These are phyloP conservation scores for Glycine soja DNA, from an alignment of 306 rosid genomes.

Conservation along the genomic window DNA sequence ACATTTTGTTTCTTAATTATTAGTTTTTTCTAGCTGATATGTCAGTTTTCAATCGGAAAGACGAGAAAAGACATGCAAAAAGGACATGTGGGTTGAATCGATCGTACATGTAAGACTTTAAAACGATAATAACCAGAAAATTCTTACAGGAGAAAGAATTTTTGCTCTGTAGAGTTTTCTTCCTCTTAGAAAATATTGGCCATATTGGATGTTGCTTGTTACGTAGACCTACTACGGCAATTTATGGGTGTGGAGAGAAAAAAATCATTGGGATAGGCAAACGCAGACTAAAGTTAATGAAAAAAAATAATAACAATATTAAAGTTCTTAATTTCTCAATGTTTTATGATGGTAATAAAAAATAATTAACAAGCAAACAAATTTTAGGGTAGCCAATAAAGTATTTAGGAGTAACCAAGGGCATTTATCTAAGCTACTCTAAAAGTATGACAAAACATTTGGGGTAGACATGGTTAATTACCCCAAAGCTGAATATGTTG, in stretches of 20 bases:
- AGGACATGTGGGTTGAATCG: not conserved
- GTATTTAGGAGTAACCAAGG: not conserved
- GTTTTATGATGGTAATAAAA: not conserved
- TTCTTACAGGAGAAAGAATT: not conserved
- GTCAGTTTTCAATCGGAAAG: not conserved
- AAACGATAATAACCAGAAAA: not conserved
- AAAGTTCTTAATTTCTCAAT: not conserved
- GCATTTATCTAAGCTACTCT: not conserved
- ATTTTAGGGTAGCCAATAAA: not conserved
- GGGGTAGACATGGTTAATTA: not conserved
- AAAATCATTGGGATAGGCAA: no score
- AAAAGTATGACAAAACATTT: not conserved
- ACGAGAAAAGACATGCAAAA: not conserved
- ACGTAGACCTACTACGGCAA: not conserved
- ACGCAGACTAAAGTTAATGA: not conserved
- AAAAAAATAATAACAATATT: not conserved
- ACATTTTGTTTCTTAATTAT: not conserved
- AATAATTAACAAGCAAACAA: not conserved
- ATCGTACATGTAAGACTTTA: not conserved
- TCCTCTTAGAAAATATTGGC: not conserved
- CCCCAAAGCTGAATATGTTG: not conserved
- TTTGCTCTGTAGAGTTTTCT: not conserved
- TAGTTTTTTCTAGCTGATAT: not conserved
- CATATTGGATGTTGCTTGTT: not conserved
- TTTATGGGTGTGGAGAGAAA: not conserved